phyloP scores from a whole-genome alignment of 768 basidiomycete genomes.

The Leccinum fibrillosum region DNA sequence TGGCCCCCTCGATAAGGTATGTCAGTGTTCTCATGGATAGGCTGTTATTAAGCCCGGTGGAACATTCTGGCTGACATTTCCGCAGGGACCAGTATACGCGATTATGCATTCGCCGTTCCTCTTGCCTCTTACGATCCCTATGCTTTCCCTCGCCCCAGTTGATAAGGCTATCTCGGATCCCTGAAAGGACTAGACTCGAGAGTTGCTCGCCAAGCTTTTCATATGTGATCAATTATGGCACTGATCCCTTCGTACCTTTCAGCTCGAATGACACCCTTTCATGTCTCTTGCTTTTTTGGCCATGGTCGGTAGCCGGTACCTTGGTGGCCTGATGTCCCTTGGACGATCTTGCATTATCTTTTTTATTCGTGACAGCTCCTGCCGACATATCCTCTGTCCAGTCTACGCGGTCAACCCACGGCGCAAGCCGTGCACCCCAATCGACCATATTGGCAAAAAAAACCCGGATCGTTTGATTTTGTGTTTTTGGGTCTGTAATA shows the following conservation, averaged over 20 bases:
- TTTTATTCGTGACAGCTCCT: constrained; percentile 7
- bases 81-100: constrained; percentile 17
- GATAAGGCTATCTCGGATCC: constrained; percentile 31
- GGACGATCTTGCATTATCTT: constrained; percentile 8
- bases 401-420: constrained; percentile 9
- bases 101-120: constrained; percentile 23
- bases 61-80: constrained; percentile 16
- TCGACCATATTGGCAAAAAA: constrained; percentile 4
- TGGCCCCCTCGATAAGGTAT: constrained; percentile 17
- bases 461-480: constrained; percentile 5
- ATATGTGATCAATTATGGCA: constrained; percentile 17
- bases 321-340: constrained; percentile 16
- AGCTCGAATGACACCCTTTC: constrained; percentile 8
- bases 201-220: constrained; percentile 16
- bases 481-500: constrained; percentile 6
- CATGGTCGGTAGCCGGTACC: constrained; percentile 20
- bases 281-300: background rate
- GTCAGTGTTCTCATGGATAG: constrained; percentile 24
- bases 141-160: constrained; percentile 10
- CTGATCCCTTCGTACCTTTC: constrained; percentile 23
- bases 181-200: constrained; percentile 27
- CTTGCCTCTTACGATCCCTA: constrained; percentile 22
- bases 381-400: constrained; percentile 4
- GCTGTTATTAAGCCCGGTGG: constrained; percentile 17
- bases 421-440: constrained; percentile 7